phyloP scores from a whole-genome alignment of 1,284 basidiomycete species.

The Malassezia caprae region DNA sequence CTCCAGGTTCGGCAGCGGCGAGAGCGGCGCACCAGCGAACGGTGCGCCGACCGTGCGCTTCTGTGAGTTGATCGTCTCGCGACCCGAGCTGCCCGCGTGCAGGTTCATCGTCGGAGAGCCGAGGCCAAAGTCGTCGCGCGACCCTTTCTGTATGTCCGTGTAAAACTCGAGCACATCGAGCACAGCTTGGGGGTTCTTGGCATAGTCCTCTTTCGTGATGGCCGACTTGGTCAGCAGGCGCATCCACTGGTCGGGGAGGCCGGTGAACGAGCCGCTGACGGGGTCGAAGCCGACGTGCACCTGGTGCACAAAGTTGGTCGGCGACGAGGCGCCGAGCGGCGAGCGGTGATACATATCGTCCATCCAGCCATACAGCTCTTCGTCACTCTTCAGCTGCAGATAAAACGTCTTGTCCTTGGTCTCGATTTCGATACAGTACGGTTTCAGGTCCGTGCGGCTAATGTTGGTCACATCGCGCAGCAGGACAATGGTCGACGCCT shows the following conservation, averaged over 20 bases:
- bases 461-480: slow-evolving; percentile 74
- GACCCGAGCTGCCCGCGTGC: slow-evolving; percentile 29
- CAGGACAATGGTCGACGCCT: slow-evolving; percentile 58
- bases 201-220: slow-evolving; percentile 94
- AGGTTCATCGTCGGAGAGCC: slow-evolving; percentile 44
- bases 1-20: background rate
- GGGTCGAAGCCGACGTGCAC: slow-evolving; percentile 97
- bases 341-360: slow-evolving; percentile 89
- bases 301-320: slow-evolving; percentile 95
- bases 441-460: slow-evolving; percentile 81
- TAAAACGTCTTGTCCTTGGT: slow-evolving; percentile 67
- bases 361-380: slow-evolving; percentile 90
- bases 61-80: slow-evolving; percentile 13
- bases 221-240: slow-evolving; percentile 88
- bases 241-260: slow-evolving; percentile 93
- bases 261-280: slow-evolving; percentile 82
- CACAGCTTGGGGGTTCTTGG: slow-evolving; percentile 90
- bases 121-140: slow-evolving; percentile 60
- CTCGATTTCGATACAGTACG: slow-evolving; percentile 69
- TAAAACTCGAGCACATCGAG: slow-evolving; percentile 96
- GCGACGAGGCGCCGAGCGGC: slow-evolving; percentile 79
- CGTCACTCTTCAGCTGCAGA: slow-evolving; percentile 79
- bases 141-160: slow-evolving; percentile 90
- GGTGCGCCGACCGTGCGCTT: slow-evolving; percentile 15
- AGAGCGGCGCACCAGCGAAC: background rate